Base-by-base conservation (phyloP, 345 rosid genomes). In the Passiflora organensis region DNA sequence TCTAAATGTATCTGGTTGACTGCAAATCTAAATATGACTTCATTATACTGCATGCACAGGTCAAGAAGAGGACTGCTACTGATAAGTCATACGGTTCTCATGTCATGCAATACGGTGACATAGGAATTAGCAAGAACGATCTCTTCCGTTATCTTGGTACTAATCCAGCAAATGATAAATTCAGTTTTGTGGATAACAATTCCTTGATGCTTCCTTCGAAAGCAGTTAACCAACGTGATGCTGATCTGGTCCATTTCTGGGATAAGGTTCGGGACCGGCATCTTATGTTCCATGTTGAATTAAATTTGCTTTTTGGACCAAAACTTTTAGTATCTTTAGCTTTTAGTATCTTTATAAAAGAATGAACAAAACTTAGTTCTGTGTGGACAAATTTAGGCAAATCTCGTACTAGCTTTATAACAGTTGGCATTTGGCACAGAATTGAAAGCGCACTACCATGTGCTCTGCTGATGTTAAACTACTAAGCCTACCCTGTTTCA, bases 91-190 rank as follows among this genome's bases (percentile, higher is more conserved):
- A 70, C 48, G 96, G 99, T 36, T 94, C 99, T 64, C 99, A 89
- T 64, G 99, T 89, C 72, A 94, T 89, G 97, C 90, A 83, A 59
- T 94, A 79, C 59, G 97, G 99, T 43, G 97, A 94, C 69, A 43
- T 78, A 13, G 75, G 59, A 60, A 75, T 82, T 55, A 75, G 79
- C 77, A 74, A 66, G 70, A 70, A 80, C 12, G 19, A 54, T 19
- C 88, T 89, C 56, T 85, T 77, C 68, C 53, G 65, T 53, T 89
- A 89, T 67, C 70, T 94, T 69, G 97, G 99, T 48, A 86, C 97
- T 39, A 82, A 94, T 75, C 97, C 97, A 47, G 96, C 85, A 34
- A 89, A 94, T 73, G 97, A 87, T 43, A 94, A 94, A 71, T 75
- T 34, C 72, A 85, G 86, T 60, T 89, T 83, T 47, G 69, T 80